Conservation (phyloP, 208 protist genomes). For the Trypanosomatidae sp. region DNA sequence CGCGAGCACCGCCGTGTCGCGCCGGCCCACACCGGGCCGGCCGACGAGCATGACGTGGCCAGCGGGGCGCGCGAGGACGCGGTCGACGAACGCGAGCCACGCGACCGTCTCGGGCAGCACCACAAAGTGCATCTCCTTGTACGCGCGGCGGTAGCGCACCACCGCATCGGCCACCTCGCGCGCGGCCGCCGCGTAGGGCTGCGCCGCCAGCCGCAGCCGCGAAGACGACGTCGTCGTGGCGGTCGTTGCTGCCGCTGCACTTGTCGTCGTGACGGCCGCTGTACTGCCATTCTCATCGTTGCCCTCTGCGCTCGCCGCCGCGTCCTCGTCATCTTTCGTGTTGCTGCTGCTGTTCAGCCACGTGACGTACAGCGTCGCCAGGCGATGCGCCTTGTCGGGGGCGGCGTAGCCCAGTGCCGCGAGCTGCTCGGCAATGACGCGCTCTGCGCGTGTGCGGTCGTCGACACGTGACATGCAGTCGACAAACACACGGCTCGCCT, state of each 20-base stretch:
- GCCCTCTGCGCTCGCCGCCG: conserved; percentile 4
- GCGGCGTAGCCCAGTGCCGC: conserved; percentile 71
- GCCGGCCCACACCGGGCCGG: conserved; percentile 80
- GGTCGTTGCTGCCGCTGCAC: neutral
- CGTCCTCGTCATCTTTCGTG: conserved; percentile 7
- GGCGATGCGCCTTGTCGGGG: conserved; percentile 52
- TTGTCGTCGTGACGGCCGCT: conserved; percentile 11
- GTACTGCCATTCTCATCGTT: conserved; percentile 12
- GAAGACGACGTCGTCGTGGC: neutral
- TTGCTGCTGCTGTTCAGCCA: no score
- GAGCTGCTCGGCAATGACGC: conserved; percentile 72
- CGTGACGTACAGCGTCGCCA: conserved; percentile 79
- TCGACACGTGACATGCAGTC: conserved; percentile 86
- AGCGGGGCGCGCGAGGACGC: conserved; percentile 66
- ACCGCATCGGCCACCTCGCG: conserved; percentile 74
- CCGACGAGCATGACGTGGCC: conserved; percentile 91
- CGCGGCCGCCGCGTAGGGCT: conserved; percentile 50
- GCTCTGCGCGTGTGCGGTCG: conserved; percentile 44
- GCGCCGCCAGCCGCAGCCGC: conserved; percentile 33
- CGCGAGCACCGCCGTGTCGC: conserved; percentile 69
- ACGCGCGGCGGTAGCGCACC: conserved; percentile 92
- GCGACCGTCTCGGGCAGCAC: conserved; percentile 88
- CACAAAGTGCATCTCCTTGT: conserved; percentile 83
- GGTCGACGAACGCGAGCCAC: conserved; percentile 84
- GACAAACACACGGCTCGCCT: conserved; percentile 88